A percentile compares a stretch with the other conserved stretches of the same genome.
These are phyloP conservation scores for Sarocladiaceae sp. DNA, from an alignment of 2,329 filamentous ascomycete genomes.

Conservation along the genomic window DNA sequence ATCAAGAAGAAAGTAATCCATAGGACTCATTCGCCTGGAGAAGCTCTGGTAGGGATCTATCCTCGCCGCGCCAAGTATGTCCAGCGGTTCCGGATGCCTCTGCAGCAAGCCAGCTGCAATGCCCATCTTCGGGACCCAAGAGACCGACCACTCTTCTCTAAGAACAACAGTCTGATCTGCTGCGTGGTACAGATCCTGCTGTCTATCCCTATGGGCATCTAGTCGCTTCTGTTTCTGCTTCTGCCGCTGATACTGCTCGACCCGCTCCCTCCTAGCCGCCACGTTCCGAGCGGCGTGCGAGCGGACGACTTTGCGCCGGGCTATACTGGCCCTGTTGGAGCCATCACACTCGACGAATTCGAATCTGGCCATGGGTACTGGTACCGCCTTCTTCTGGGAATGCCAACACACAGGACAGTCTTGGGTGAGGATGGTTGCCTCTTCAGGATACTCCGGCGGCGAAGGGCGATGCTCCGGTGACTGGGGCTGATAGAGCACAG, in stretches of 20 bases:
- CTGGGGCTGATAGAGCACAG: too few species aligned
- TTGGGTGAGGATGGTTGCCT: too few species aligned
- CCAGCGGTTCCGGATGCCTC: neutral
- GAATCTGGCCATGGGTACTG: constrained; percentile 9
- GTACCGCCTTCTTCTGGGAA: too few species aligned
- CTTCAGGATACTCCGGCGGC: too few species aligned
- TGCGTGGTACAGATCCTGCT: too few species aligned
- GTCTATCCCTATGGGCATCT: constrained; percentile 8
- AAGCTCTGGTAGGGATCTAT: constrained; percentile 11
- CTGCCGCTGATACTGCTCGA: constrained; percentile 12
- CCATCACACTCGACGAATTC: neutral
- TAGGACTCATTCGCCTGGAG: neutral
- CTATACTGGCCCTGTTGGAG: constrained; percentile 12
- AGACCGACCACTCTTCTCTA: neutral
- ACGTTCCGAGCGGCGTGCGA: constrained; percentile 16
- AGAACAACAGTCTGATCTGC: too few species aligned
- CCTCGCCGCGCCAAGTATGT: neutral
- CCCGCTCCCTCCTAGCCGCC: constrained; percentile 10
- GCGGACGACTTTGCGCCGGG: constrained; percentile 15
- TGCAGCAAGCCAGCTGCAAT: neutral
- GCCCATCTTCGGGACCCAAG: neutral
- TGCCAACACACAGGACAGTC: too few species aligned
- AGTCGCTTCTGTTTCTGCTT: neutral
- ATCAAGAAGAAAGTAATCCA: constrained; percentile 13
- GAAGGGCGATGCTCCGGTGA: too few species aligned